Base-by-base conservation (phyloP, 148 eudicot species). In the Gaultheria prostrata region DNA sequence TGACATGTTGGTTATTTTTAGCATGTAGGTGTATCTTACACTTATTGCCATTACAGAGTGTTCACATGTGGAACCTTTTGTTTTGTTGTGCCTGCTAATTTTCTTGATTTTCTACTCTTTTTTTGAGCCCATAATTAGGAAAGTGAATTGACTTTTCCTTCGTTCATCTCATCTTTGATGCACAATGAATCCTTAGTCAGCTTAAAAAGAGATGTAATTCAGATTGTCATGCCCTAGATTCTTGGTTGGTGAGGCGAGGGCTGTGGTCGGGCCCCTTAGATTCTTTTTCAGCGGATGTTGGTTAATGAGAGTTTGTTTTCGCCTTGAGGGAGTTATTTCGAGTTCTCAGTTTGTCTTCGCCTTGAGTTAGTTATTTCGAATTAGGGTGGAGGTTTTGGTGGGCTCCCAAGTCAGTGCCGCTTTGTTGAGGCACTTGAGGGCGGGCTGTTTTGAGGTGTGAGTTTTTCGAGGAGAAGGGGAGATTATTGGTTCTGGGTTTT, bases 141-240 rank as follows among this genome's bases (percentile, higher is more conserved):
- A 18, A 39, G 50, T 35, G 5, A 18, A 32, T 39, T 18, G 49
- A 8, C 77, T 39, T 39, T 73, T 72, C 24, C 6, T 43, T 35
- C 77, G 9, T 18, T 73, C 49, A 73, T 18, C 77, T 73, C 77
- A 73, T 73, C 11, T 73, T 39, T 28, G 45, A 32, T 70, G 74
- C 32, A 70, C 74, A 14, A 73, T 18, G 28, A 73, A 28, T 69
- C 30, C 13, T 65, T 69, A 2, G 3, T 28, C 73, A 39, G 49
- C 49, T 35, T 39, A 45, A 43, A 8, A 24, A 14, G 57, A 30
- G 79, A 57, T 48, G 57, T 32, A 50, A 2, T 50, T 53, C 28
- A 77, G 28, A 49, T 77, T 11, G 28, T 24, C 71, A 4, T 26
- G 33, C 26, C 26, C 26, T 65, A 32, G 26, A 2, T 32, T 32